These are phyloP conservation scores for Paramecium pentaurelia DNA, from an alignment of 73 alveolate genomes.

Conservation along the genomic window DNA sequence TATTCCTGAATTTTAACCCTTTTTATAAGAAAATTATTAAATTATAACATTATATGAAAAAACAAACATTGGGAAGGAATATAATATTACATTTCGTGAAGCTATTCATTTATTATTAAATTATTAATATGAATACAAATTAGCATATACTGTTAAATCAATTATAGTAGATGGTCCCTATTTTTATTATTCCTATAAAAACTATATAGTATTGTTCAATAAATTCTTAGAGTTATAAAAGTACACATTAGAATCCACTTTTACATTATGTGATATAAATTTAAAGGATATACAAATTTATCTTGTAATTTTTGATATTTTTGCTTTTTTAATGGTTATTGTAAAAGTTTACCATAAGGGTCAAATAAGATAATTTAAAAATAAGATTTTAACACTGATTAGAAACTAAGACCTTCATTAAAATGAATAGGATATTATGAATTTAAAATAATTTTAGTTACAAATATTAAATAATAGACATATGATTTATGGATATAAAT, in stretches of 20 bases:
- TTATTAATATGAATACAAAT: conserved; percentile 22
- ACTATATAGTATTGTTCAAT: not conserved
- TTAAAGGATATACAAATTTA: not conserved
- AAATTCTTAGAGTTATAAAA: not conserved
- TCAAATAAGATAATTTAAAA: not conserved
- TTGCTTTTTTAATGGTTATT: not conserved
- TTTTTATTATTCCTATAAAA: conserved; percentile 6
- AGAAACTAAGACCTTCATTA: not conserved
- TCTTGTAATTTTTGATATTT: not conserved
- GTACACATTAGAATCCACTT: not conserved
- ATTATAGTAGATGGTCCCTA: not conserved
- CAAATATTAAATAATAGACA: not conserved
- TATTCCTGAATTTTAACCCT: not conserved
- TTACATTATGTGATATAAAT: not conserved
- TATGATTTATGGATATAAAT: not conserved
- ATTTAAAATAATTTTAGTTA: not conserved
- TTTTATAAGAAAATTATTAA: not conserved
- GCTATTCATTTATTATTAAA: not conserved
- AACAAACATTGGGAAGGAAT: conserved; percentile 6
- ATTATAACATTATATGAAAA: not conserved
- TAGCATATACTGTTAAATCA: not conserved
- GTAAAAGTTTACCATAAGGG: not conserved
- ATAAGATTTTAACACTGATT: not conserved
- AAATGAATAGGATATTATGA: not conserved
- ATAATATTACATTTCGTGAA: not conserved